Base-by-base conservation (phyloP, 768 basidiomycete genomes). In the Boletus patriciae region DNA sequence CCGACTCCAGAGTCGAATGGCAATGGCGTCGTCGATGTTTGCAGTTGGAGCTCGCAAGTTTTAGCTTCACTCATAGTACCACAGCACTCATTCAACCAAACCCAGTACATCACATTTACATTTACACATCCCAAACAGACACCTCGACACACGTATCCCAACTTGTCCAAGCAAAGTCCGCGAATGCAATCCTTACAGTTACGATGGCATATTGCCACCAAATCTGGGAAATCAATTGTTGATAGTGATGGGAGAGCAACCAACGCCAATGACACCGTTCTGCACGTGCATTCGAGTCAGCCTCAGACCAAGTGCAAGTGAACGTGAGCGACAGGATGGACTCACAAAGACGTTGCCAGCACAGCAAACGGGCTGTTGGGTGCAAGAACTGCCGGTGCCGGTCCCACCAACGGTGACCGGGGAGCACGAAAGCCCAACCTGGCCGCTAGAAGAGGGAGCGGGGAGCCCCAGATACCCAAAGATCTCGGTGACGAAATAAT, bases 211-310 rank as follows among this genome's bases (percentile, higher is more conserved):
- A 21, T 41, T 21, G 10, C 21, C 46, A 43, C 25, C 11, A 6
- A n/a, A 12, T 12, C 6, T 3, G 29, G 6, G 37, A n/a, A 7
- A 53, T 57, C 23, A 57, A 40, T 21, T 0, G 43, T 46, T 56
- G 29, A 51, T 31, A 21, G 33, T 45, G 49, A 45, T 40, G 19
- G 54, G 43, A n/a, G 54, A 46, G 47, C 54, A 58, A 23, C 43
- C 47, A 10, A 31, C 11, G n/a, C 15, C 7, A 23, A 55, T n/a
- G 18, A 43, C 18, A 43, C 57, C 57, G 9, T n/a, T 41, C 44
- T 34, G 52, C 12, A 6, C 23, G 18, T 4, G 4, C 49, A 38
- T 46, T n/a, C n/a, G n/a, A n/a, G n/a, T n/a, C n/a, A n/a, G 34
- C 3, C 1, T 54, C 29, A 46, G 37, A 21, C 27, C 13, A 25